Percentiles rank a stretch among this genome's conserved stretches.
phyloP scores from a whole-genome alignment of 176 grass and related monocot genomes.

The Oryza rufipogon region DNA sequence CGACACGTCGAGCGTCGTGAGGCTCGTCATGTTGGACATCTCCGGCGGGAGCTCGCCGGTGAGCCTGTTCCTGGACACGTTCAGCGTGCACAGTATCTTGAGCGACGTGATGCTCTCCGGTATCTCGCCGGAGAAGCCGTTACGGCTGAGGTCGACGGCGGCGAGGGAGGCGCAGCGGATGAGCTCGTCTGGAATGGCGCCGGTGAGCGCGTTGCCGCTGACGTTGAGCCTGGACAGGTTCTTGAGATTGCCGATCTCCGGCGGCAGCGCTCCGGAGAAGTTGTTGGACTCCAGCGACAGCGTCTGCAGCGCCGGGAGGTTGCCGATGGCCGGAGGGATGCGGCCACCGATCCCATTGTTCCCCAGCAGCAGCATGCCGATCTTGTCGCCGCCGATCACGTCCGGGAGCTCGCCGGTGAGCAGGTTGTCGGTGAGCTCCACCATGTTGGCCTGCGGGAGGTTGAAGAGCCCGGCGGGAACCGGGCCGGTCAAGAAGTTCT shows the following conservation, averaged over 20 bases:
- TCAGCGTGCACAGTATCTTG: constrained; percentile 73
- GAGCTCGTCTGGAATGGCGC: constrained; percentile 62
- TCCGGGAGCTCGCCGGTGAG: constrained; percentile 70
- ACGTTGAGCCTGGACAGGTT: constrained; percentile 67
- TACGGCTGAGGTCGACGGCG: constrained; percentile 75
- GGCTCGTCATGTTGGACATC: constrained; percentile 77
- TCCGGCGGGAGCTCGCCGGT: constrained; percentile 60
- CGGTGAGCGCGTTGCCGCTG: constrained; percentile 68
- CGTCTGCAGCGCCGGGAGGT: constrained; percentile 67
- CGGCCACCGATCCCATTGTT: constrained; percentile 51
- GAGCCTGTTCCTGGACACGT: constrained; percentile 71
- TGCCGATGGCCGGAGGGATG: constrained; percentile 71
- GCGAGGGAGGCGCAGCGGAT: constrained; percentile 53
- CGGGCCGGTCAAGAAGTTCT: constrained; percentile 63
- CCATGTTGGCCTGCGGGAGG: constrained; percentile 65
- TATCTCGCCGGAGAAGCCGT: constrained; percentile 63
- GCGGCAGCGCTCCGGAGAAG: constrained; percentile 58
- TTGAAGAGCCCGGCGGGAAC: constrained; percentile 69
- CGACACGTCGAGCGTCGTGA: constrained; percentile 82
- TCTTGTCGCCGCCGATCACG: constrained; percentile 38
- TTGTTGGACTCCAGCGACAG: constrained; percentile 69
- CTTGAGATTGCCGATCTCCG: constrained; percentile 56
- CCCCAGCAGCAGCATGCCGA: constrained; percentile 41
- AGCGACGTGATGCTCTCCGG: constrained; percentile 58
- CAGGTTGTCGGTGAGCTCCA: constrained; percentile 77